Evolutionary conservation across 768 basidiomycete genomes (phyloP).

Genomic region (Macrolepiota albuminosa): DNA sequence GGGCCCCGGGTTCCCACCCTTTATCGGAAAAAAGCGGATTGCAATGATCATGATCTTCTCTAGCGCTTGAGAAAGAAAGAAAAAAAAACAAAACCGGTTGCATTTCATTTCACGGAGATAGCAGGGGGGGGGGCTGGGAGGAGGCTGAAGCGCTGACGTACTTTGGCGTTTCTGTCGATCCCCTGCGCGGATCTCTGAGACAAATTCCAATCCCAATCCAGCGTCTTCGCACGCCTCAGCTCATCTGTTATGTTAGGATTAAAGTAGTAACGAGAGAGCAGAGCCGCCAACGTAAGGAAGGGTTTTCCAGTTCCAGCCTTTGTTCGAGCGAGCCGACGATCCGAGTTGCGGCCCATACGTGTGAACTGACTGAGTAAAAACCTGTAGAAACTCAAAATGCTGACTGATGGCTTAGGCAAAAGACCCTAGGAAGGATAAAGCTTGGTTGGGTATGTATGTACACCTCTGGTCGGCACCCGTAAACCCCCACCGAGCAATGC

Average conservation of each 20-base stretch:
- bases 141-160: no score
- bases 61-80: neutral
- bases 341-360: neutral
- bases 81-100: neutral
- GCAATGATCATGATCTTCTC: neutral
- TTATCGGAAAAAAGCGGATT: neutral
- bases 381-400: no score
- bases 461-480: neutral
- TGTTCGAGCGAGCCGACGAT: neutral
- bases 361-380: no score
- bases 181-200: neutral
- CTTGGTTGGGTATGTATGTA: no score
- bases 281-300: neutral
- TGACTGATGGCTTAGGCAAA: no score
- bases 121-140: neutral
- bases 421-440: neutral
- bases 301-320: neutral
- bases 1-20: neutral
- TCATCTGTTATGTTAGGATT: neutral
- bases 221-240: neutral
- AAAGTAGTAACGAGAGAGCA: neutral
- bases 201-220: no score
- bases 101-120: slow-evolving; percentile 4
- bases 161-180: neutral
- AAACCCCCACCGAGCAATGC: neutral